Evolutionary conservation across 1,139 yeast genomes (phyloP).

Genomic region (Taphrina betulina): DNA sequence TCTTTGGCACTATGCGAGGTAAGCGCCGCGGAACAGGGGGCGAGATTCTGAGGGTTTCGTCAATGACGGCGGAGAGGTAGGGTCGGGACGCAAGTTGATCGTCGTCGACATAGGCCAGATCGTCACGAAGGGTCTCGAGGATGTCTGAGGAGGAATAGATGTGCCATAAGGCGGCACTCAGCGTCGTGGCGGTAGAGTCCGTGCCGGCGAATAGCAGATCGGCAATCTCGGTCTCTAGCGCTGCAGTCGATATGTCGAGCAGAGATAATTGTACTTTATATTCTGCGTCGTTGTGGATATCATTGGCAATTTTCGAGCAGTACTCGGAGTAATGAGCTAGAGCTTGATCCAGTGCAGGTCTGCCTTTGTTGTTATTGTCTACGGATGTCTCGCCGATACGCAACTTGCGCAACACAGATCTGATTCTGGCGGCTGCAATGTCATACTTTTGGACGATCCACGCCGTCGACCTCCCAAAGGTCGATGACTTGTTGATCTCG

Average conservation of each 20-base stretch:
- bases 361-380: not conserved
- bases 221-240: constrained; percentile 16
- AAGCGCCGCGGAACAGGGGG: constrained; percentile 25
- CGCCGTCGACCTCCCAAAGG: constrained; percentile 16
- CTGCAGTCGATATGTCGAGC: not conserved
- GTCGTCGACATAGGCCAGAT: not conserved
- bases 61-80: constrained; percentile 16
- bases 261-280: constrained; percentile 5
- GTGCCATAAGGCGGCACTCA: constrained; percentile 16
- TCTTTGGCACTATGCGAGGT: constrained; percentile 14
- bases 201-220: constrained; percentile 29
- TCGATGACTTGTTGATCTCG: constrained; percentile 9
- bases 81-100: not conserved
- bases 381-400: too few relatives aligned
- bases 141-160: constrained; percentile 5
- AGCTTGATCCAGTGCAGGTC: constrained; percentile 2
- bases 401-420: not conserved
- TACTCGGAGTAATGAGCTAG: not conserved
- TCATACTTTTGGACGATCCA: not conserved
- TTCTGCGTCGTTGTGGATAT: not conserved
- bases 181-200: constrained; percentile 23
- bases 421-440: not conserved
- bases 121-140: constrained; percentile 10
- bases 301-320: not conserved
- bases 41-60: constrained; percentile 17